These are phyloP conservation scores for Diaporthe citri DNA, from an alignment of 2,329 filamentous ascomycete species.

Conservation along the genomic window DNA sequence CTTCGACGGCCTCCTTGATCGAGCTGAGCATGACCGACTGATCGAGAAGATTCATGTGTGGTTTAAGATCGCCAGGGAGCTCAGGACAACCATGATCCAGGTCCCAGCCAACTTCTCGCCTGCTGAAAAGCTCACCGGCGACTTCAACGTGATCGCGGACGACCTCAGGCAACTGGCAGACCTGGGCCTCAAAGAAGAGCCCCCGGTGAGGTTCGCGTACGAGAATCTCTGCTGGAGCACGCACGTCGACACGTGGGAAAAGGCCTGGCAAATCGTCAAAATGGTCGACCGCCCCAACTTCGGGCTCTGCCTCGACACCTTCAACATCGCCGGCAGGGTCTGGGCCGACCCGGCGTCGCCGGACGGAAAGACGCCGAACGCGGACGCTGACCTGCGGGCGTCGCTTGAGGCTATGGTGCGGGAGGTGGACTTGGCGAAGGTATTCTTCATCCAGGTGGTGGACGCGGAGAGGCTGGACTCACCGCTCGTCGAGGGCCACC, in stretches of 20 bases:
- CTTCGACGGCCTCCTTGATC: slow-evolving; percentile 68
- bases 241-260: slow-evolving; percentile 70
- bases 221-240: slow-evolving; percentile 73
- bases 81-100: slow-evolving; percentile 72
- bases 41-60: slow-evolving; percentile 69
- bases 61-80: slow-evolving; percentile 67
- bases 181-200: slow-evolving; percentile 61
- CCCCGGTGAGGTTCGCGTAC: slow-evolving; percentile 68
- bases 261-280: slow-evolving; percentile 66
- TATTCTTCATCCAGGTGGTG: slow-evolving; percentile 74
- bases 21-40: slow-evolving; percentile 59
- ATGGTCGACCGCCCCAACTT: slow-evolving; percentile 69
- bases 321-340: slow-evolving; percentile 70
- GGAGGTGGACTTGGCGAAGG: slow-evolving; percentile 62
- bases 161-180: slow-evolving; percentile 70
- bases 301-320: slow-evolving; percentile 72
- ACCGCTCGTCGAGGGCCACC: slow-evolving; percentile 64
- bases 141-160: slow-evolving; percentile 62
- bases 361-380: slow-evolving; percentile 57
- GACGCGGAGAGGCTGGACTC: slow-evolving; percentile 66
- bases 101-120: slow-evolving; percentile 72
- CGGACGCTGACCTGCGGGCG: slow-evolving; percentile 56
- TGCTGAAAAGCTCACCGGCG: slow-evolving; percentile 41
- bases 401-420: slow-evolving; percentile 61
- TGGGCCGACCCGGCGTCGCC: slow-evolving; percentile 66